Base-by-base conservation (phyloP, 1,284 basidiomycete species). In the Rhodotorula sp. region DNA sequence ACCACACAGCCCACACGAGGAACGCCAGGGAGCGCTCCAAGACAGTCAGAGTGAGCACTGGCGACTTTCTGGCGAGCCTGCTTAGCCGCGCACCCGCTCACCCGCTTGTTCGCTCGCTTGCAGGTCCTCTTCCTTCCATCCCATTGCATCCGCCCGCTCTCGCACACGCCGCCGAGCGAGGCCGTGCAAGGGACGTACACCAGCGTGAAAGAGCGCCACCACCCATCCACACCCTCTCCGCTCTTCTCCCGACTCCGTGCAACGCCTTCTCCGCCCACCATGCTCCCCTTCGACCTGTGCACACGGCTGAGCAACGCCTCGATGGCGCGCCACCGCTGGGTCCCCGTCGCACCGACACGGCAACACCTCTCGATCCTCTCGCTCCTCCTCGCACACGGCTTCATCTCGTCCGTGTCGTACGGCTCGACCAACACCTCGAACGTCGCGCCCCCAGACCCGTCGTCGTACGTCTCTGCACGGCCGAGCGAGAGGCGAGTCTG, bases 301-400 rank as follows among this genome's bases (percentile, higher is more conserved):
- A 86, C 91, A 24, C 89, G 87, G 74, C 79, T 94, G 44, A 90
- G 93, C 82, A 94, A 94, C 77, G 90, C 91, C 19, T 92, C 93
- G 78, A 87, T 90, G 24, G 89, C 90, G 2, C 87, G 92, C 24
- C 88, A 92, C 79, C 85, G 85, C 54, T 84, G 84, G 73, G 83
- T 94, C 63, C 85, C 88, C 24, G 86, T 94, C 68, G 83, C 87
- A 36, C 90, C 92, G 77, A 89, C 86, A 51, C 89, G 86, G 53
- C 91, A 92, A 81, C 92, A 92, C 76, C 84, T 90, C 63, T 90
- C 87, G 68, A 89, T 93, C 73, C 85, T 91, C 73, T 87, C 88
- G 75, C 91, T 94, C 76, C 89, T 95, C 74, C 86, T 94, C 65
- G 90, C 90, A 56, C 83, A 90, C 22, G 93, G 93, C 65, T 94